phyloP scores from a whole-genome alignment of 2,329 filamentous ascomycete species.

The Cercospora zeae-maydis region DNA sequence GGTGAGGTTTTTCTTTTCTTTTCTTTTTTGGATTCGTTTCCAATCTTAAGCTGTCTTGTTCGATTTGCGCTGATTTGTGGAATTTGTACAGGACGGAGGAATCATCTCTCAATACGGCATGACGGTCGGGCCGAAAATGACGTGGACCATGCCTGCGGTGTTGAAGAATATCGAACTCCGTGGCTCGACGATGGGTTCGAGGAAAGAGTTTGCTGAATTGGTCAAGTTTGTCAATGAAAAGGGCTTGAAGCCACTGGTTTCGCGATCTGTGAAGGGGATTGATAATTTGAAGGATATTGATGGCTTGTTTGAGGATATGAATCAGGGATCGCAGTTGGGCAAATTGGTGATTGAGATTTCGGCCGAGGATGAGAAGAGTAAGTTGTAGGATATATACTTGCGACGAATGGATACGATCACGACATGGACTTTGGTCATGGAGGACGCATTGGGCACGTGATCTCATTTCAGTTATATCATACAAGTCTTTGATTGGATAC shows the following conservation, averaged over 20 bases:
- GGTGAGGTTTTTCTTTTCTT: slow-evolving; percentile 32
- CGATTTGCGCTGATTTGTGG: too few relatives aligned
- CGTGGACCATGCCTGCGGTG: slow-evolving; percentile 78
- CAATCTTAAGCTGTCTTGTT: too few relatives aligned
- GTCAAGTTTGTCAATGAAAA: slow-evolving; percentile 72
- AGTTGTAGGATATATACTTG: slow-evolving; percentile 21
- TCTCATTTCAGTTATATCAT: too few relatives aligned
- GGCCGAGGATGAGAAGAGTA: slow-evolving; percentile 32
- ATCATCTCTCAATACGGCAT: slow-evolving; percentile 87
- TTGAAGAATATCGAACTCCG: slow-evolving; percentile 82
- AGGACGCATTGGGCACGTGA: too few relatives aligned
- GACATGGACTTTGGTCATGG: too few relatives aligned
- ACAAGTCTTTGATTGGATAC: too few relatives aligned
- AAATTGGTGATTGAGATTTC: slow-evolving; percentile 77
- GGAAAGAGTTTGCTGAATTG: slow-evolving; percentile 88
- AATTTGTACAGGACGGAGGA: slow-evolving; percentile 58
- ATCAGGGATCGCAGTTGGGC: slow-evolving; percentile 79
- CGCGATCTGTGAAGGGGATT: slow-evolving; percentile 63
- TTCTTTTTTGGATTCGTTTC: too few relatives aligned
- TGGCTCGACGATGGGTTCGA: slow-evolving; percentile 87
- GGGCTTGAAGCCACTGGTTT: slow-evolving; percentile 73
- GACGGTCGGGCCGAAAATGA: slow-evolving; percentile 81
- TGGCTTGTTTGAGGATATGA: slow-evolving; percentile 81
- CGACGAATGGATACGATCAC: too few relatives aligned
- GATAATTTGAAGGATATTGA: slow-evolving; percentile 77